Conservation (phyloP, 2,329 filamentous ascomycete species). For the Clarireedia homoeocarpa region DNA sequence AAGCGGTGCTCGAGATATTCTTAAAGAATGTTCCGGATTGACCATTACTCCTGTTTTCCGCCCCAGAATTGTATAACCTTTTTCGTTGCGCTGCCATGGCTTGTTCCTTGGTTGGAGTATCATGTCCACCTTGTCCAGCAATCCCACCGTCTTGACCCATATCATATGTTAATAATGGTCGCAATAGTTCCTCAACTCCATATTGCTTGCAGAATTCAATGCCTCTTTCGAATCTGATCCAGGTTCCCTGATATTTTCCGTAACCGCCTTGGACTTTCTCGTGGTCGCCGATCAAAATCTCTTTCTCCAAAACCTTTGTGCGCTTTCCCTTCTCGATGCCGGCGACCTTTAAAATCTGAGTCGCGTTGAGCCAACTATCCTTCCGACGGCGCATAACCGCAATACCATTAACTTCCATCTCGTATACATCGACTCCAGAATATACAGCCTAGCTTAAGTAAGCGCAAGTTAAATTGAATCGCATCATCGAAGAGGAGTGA, state of each 20-base stretch:
- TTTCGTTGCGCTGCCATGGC: conserved; percentile 95
- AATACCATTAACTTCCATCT: conserved; percentile 92
- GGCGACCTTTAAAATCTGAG: conserved; percentile 95
- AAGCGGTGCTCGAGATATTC: conserved; percentile 89
- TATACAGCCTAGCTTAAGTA: conserved; percentile 63
- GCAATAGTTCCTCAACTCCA: conserved; percentile 67
- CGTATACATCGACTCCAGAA: conserved; percentile 92
- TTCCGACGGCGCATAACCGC: conserved; percentile 93
- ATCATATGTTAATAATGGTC: conserved; percentile 71
- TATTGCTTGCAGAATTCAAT: conserved; percentile 83
- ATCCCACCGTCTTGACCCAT: conserved; percentile 68
- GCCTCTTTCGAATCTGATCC: conserved; percentile 91
- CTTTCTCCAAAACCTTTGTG: conserved; percentile 96
- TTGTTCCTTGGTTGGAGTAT: conserved; percentile 97
- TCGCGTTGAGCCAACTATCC: conserved; percentile 96
- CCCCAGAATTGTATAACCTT: conserved; percentile 72
- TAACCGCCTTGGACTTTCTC: conserved; percentile 99
- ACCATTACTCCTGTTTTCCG: conserved; percentile 60
- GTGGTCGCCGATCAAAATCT: conserved; percentile 91
- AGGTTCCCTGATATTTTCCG: conserved; percentile 97
- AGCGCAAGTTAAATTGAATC: conserved; percentile 10
- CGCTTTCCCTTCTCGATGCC: conserved; percentile 96
- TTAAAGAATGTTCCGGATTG: conserved; percentile 87
- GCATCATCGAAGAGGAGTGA: conserved; percentile 6
- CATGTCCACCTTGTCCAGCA: conserved; percentile 66